A percentile compares a stretch with the other conserved stretches of the same genome.
phyloP scores from a whole-genome alignment of 1,284 basidiomycete species.

The Dichomitus squalens region DNA sequence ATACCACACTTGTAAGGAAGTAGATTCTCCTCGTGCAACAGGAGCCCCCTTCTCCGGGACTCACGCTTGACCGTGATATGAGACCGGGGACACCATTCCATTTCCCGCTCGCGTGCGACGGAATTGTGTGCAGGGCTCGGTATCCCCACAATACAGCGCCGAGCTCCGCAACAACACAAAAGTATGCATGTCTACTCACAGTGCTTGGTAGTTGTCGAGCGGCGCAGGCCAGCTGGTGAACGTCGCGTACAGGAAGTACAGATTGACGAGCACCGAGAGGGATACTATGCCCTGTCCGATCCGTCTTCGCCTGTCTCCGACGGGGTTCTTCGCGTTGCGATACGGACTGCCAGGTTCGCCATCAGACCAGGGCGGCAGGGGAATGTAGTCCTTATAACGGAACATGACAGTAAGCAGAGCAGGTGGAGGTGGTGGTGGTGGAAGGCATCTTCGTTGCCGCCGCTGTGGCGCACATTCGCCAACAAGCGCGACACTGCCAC shows the following conservation, averaged over 20 bases:
- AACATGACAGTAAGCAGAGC: constrained; percentile 7
- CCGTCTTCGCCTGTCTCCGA: constrained; percentile 8
- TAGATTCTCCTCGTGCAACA: no score
- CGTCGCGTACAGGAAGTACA: constrained; percentile 13
- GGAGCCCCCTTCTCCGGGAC: no score
- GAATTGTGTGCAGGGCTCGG: no score
- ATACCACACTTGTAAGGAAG: no score
- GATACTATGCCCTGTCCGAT: constrained; percentile 9
- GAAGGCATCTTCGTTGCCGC: no score
- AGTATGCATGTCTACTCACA: constrained; percentile 17
- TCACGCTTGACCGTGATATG: no score
- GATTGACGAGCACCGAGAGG: constrained; percentile 14
- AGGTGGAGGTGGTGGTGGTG: not conserved
- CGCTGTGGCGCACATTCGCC: no score
- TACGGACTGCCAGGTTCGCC: constrained; percentile 9
- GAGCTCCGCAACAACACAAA: not conserved
- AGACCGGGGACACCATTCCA: no score
- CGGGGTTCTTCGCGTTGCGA: constrained; percentile 4
- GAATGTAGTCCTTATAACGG: constrained; percentile 21
- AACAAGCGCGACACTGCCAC: no score
- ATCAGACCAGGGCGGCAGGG: constrained; percentile 9
- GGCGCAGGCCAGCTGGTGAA: constrained; percentile 17
- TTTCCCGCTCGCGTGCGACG: no score
- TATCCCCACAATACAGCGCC: no score
- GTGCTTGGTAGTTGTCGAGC: constrained; percentile 26